A percentile compares a stretch with the other conserved stretches of the same genome.
These are phyloP conservation scores for Fusarium austroafricanum DNA, from an alignment of 2,329 filamentous ascomycete species.

Conservation along the genomic window DNA sequence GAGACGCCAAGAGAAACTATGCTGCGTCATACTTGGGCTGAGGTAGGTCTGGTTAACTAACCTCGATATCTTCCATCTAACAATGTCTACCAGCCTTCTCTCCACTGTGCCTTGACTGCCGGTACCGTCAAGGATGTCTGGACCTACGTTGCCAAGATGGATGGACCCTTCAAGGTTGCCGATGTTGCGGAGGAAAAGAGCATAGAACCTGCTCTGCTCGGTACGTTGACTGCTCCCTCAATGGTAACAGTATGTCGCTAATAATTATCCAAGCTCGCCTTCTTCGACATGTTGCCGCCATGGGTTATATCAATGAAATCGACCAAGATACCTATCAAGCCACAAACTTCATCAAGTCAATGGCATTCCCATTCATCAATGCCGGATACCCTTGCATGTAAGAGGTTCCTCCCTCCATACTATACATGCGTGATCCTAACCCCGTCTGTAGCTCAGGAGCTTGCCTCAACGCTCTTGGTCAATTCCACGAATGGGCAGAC, in stretches of 20 bases:
- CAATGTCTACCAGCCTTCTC: conserved; percentile 31
- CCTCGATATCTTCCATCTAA: no score
- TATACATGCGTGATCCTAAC: background rate
- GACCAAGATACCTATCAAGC: conserved; percentile 51
- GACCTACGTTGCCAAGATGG: conserved; percentile 48
- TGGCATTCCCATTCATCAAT: conserved; percentile 51
- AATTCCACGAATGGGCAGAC: conserved; percentile 49
- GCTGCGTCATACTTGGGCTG: conserved; percentile 59
- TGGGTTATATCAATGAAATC: conserved; percentile 55
- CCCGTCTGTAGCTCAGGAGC: conserved; percentile 10
- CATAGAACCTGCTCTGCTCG: conserved; percentile 15
- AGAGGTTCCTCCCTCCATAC: background rate
- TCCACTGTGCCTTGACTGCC: conserved; percentile 43
- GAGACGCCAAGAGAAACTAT: conserved; percentile 63
- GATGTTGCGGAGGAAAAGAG: conserved; percentile 47
- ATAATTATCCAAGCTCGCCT: conserved; percentile 42
- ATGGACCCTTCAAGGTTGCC: conserved; percentile 46
- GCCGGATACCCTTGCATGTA: conserved; percentile 51
- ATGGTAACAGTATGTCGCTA: background rate
- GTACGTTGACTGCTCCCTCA: background rate
- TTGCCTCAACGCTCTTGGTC: conserved; percentile 36
- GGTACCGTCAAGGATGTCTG: conserved; percentile 54
- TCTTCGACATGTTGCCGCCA: conserved; percentile 53
- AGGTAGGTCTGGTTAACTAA: conserved; percentile 44
- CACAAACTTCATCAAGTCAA: conserved; percentile 53